Evolutionary conservation across 106 monocot genomes (phyloP).

Genomic region (Xerophyta viscosa): DNA sequence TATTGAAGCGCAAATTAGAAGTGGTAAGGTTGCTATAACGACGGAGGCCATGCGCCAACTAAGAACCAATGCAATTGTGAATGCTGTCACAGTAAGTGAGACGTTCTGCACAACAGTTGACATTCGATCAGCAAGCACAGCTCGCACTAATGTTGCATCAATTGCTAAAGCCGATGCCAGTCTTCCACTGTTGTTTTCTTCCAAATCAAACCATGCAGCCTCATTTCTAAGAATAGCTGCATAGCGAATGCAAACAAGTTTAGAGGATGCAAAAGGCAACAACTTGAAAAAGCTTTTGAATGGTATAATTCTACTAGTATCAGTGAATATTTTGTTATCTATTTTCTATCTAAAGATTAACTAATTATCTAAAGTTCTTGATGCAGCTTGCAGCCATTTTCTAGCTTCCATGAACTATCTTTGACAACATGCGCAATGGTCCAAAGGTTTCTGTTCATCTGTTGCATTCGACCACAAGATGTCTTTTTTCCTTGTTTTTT

Average conservation of each 20-base stretch:
- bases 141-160: constrained; percentile 30
- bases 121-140: constrained; percentile 25
- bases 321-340: too few species aligned
- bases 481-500: too few species aligned
- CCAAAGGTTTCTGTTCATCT: too few species aligned
- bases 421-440: too few species aligned
- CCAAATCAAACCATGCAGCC: constrained; percentile 30
- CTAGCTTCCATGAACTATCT: too few species aligned
- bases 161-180: constrained; percentile 26
- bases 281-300: too few species aligned
- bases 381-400: too few species aligned
- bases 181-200: constrained; percentile 24
- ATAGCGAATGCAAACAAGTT: neutral
- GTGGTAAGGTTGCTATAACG: constrained; percentile 30
- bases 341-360: too few species aligned
- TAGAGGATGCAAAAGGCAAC: too few species aligned
- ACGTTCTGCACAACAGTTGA: constrained; percentile 30
- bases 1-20: constrained; percentile 23
- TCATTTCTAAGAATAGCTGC: constrained; percentile 33
- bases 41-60: constrained; percentile 31
- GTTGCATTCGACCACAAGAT: too few species aligned
- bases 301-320: too few species aligned
- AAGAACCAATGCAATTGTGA: constrained; percentile 26
- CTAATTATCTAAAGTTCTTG: too few species aligned
- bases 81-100: constrained; percentile 22